Evolutionary conservation across 352 stramenopile species (phyloP), one percentile per base, ranked within the genome.

Genomic region (Sclerospora graminicola): DNA sequence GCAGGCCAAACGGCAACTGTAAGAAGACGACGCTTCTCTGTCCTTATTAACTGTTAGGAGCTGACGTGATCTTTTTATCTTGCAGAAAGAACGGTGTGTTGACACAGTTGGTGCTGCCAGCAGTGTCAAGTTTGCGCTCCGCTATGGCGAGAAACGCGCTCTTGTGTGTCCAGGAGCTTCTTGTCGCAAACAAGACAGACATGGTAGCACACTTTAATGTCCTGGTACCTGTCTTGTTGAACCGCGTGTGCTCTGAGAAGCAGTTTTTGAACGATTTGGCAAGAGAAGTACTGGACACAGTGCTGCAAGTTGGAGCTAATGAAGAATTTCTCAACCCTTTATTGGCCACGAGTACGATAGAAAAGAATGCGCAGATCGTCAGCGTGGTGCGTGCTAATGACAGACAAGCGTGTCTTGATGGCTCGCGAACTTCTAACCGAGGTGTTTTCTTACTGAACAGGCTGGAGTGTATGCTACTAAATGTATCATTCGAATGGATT

Each of bases 231-330:
- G 43, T 84, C 13, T 46, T 88, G 2, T 26, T 88, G 28, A 61
- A 63, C 9, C 69, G 69, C 5, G 61, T 66, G 1, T 65, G 57
- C 6, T 82, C 58, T n/a, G 72, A 88, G 49, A 88, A 88, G 51
- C 69, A 84, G 37, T 88, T 88, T 43, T 66, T 88, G 16, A 64
- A 58, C 0, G 72, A 88, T n/a, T 45, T 83, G 16, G 72, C 75
- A 7, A 52, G 47, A 33, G 47, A 76, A 16, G 68, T 75, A 13
- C 57, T 81, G 10, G 68, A 81, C 27, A 69, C 68, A 31, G 47
- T 52, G n/a, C 41, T 77, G 20, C 41, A 54, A 27, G 52, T 45
- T 9, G 34, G 36, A 30, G 41, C 38, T 13, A 42, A 60, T 42
- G 68, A 72, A 34, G 34, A 57, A 26, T 39, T 81, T 13, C 41